A percentile compares a stretch with the other conserved stretches of the same genome.
phyloP scores from a whole-genome alignment of 805 yeast genomes.

The Tanozyma kutaoensis region DNA sequence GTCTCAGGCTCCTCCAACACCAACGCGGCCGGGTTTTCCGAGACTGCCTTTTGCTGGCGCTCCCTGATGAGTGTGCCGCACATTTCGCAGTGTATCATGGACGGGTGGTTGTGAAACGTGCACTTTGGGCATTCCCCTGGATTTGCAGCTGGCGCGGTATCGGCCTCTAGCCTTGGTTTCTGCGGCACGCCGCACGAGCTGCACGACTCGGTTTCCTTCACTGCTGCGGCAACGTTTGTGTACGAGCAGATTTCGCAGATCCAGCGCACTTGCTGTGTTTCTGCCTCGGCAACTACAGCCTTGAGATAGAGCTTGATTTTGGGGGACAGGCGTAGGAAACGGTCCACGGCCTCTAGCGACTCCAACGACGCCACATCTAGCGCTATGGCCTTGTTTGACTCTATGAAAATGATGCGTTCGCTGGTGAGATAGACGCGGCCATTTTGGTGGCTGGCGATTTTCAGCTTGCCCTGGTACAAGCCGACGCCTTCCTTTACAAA shows the following conservation, averaged over 20 bases:
- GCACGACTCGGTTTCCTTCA: conserved; percentile 13
- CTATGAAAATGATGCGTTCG: conserved; percentile 61
- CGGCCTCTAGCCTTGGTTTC: conserved; percentile 1
- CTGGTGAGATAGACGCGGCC: conserved; percentile 76
- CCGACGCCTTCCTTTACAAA: conserved; percentile 35
- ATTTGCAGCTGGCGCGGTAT: conserved; percentile 4
- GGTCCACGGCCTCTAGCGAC: conserved; percentile 25
- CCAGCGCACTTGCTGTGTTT: conserved; percentile 37
- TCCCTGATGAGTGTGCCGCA: conserved; percentile 55
- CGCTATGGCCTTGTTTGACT: conserved; percentile 40
- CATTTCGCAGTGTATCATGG: conserved; percentile 68
- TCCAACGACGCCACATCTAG: conserved; percentile 30
- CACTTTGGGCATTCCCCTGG: conserved; percentile 36
- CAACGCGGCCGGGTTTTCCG: conserved; percentile 11
- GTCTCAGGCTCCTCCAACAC: conserved; percentile 18
- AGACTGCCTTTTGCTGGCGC: conserved; percentile 9
- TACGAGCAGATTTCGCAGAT: conserved; percentile 82
- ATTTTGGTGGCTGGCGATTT: conserved; percentile 47
- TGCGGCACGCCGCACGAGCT: conserved; percentile 24
- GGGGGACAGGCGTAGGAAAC: conserved; percentile 69
- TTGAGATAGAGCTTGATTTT: conserved; percentile 36
- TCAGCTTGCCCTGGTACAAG: conserved; percentile 62
- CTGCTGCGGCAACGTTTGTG: conserved; percentile 21
- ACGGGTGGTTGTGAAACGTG: conserved; percentile 76
- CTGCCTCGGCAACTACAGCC: conserved; percentile 1